Evolutionary conservation across 805 yeast species (phyloP), one percentile per base, ranked within the genome.

Genomic region (Wickerhamiella alocasiicola): DNA sequence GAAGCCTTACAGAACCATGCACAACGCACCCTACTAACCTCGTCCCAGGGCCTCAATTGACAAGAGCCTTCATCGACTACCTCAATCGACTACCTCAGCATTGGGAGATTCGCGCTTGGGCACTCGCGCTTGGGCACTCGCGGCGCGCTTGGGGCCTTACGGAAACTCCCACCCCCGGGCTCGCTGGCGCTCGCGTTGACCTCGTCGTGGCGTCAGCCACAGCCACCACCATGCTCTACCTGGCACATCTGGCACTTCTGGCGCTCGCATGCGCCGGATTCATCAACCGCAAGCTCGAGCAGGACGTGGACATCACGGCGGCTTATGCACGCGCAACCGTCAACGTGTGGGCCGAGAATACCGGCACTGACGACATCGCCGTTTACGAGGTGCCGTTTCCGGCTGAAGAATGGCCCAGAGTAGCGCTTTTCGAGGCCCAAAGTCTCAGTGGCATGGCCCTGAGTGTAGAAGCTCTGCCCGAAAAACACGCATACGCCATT

Each of bases 281-380:
- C 76, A 76, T 70, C 52, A 84, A 83, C 57, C 53, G 61, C 24
- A 67, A 73, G 23, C 67, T 72, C 48, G 56, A 62, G 11, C 74
- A 82, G 49, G 56, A 67, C 6, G 52, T 83, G 27, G 95, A 84
- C 52, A 67, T 85, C 37, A 55, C 71, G 23, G 73, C 71, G 48
- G 62, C 85, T 2, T 85, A 78, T 56, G 68, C 74, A 31, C 73
- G 72, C 48, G 93, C 80, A 55, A 64, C 70, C 19, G 61, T 67
- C 44, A 58, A 68, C n/a, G 54, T 84, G 31, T 69, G 64, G 36
- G 66, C 75, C 30, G 70, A 60, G 50, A 88, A 87, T 62, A 59
- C 69, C 27, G 84, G 67, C 18, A 43, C 60, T 3, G 60, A 59
- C 28, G 80, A 91, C 6, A 65, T 64, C 42, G 53, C 56, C 31